Conservation (phyloP, 2,329 filamentous ascomycete species). For the Microsporum ferrugineum region DNA sequence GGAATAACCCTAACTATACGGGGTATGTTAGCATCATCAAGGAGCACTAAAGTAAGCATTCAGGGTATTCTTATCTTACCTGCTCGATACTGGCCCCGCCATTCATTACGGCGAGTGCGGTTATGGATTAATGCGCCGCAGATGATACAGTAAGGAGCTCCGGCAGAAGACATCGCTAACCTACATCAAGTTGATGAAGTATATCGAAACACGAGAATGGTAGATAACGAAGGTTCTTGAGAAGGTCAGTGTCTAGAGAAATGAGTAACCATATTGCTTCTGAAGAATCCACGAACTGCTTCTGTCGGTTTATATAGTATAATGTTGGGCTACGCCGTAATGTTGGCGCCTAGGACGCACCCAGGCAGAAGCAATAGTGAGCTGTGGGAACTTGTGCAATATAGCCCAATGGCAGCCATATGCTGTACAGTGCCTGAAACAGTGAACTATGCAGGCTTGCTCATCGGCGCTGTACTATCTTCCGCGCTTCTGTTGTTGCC, state of each 20-base stretch:
- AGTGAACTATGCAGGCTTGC: neutral
- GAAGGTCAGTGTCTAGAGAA: neutral
- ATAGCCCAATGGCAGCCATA: neutral
- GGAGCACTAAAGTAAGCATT: neutral
- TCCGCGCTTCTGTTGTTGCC: neutral
- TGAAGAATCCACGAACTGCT: neutral
- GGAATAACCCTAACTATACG: conserved; percentile 13
- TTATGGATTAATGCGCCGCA: conserved; percentile 13
- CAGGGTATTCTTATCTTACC: conserved; percentile 6
- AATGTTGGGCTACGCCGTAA: neutral
- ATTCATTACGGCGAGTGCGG: conserved; percentile 6
- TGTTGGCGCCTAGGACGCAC: neutral
- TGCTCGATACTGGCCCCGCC: conserved; percentile 12
- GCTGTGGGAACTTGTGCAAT: neutral
- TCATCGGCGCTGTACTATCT: neutral
- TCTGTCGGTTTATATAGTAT: neutral
- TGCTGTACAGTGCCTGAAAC: neutral
- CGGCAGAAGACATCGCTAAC: neutral
- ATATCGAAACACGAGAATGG: neutral
- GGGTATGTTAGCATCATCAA: neutral
- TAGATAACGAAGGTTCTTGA: neutral
- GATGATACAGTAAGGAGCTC: conserved; percentile 8
- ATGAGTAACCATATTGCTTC: neutral
- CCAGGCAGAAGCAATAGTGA: conserved; percentile 1
- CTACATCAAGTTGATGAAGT: neutral